Percentiles rank a stretch among this genome's conserved stretches.
Conservation (phyloP, 2,329 filamentous ascomycete species). For the Pleoardoris graminearum region DNA sequence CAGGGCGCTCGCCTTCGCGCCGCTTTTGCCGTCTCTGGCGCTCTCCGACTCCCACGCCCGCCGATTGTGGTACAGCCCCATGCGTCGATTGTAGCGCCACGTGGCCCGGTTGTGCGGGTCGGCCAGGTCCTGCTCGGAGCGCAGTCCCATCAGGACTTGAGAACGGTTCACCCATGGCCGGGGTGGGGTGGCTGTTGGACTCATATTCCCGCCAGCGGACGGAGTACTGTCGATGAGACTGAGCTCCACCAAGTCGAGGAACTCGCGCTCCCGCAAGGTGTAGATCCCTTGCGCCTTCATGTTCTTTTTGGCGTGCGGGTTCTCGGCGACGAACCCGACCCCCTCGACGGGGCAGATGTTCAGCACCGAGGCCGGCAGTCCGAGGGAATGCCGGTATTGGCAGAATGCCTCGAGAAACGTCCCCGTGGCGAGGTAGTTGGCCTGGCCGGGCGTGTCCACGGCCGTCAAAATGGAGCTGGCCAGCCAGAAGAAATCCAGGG, state of each 20-base stretch:
- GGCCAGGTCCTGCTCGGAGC: neutral
- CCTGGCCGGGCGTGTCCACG: slow-evolving; percentile 12
- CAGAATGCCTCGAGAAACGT: slow-evolving; percentile 48
- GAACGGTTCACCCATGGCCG: neutral
- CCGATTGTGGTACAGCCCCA: neutral
- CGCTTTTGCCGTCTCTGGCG: neutral
- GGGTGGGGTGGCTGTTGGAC: too few relatives aligned
- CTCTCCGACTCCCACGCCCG: neutral
- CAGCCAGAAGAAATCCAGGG: slow-evolving; percentile 22
- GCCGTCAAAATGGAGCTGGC: slow-evolving; percentile 12
- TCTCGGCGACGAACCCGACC: slow-evolving; percentile 37
- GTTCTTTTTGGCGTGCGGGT: neutral
- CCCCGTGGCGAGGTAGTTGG: slow-evolving; percentile 18
- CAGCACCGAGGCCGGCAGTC: slow-evolving; percentile 40
- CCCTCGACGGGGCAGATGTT: slow-evolving; percentile 46
- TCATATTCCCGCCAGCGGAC: too few relatives aligned
- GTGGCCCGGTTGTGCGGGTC: neutral
- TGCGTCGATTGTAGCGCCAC: neutral
- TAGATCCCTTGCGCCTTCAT: neutral
- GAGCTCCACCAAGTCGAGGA: neutral
- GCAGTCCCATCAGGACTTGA: neutral
- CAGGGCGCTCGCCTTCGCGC: neutral
- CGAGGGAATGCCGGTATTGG: slow-evolving; percentile 40
- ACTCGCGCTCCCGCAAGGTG: neutral
- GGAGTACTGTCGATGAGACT: too few relatives aligned